These are phyloP conservation scores for Paragyromitra xinjiangensis DNA, from an alignment of 495 filamentous ascomycete species.

Conservation along the genomic window DNA sequence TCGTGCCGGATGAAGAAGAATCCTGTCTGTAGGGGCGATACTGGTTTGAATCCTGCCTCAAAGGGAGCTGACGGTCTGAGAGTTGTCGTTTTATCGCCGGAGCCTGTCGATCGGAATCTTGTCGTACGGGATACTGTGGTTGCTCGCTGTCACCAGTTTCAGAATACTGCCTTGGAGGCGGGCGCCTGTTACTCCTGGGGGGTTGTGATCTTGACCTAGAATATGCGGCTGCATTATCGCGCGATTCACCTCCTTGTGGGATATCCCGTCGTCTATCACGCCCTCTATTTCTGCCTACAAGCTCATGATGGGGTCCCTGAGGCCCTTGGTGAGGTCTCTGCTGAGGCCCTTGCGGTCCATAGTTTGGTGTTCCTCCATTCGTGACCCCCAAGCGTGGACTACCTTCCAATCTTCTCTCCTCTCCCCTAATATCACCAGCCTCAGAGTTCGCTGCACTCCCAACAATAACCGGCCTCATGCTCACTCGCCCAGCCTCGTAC, in stretches of 20 bases:
- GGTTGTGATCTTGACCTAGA: constrained; percentile 48
- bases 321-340: constrained; percentile 21
- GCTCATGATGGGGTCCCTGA: constrained; percentile 6
- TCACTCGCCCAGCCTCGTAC: constrained; percentile 30
- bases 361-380: constrained; percentile 10
- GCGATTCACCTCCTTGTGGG: background rate
- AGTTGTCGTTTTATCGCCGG: constrained; percentile 3
- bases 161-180: constrained; percentile 57
- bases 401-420: constrained; percentile 1
- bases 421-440: constrained; percentile 1
- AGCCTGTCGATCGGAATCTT: constrained; percentile 26
- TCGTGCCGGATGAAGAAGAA: constrained; percentile 43
- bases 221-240: constrained; percentile 28
- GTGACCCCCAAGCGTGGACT: background rate
- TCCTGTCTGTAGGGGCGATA: constrained; percentile 56
- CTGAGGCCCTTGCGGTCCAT: constrained; percentile 5
- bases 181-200: constrained; percentile 37
- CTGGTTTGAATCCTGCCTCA: constrained; percentile 35
- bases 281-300: constrained; percentile 21
- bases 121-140: constrained; percentile 34
- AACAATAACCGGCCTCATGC: constrained; percentile 43
- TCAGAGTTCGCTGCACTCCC: constrained; percentile 16
- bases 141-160: constrained; percentile 47
- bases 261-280: constrained; percentile 25
- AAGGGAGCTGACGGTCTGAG: constrained; percentile 34